A percentile compares a stretch with the other conserved stretches of the same genome.
These are phyloP conservation scores for Penicillium glabrum DNA, from an alignment of 2,329 filamentous ascomycete species.

Conservation along the genomic window DNA sequence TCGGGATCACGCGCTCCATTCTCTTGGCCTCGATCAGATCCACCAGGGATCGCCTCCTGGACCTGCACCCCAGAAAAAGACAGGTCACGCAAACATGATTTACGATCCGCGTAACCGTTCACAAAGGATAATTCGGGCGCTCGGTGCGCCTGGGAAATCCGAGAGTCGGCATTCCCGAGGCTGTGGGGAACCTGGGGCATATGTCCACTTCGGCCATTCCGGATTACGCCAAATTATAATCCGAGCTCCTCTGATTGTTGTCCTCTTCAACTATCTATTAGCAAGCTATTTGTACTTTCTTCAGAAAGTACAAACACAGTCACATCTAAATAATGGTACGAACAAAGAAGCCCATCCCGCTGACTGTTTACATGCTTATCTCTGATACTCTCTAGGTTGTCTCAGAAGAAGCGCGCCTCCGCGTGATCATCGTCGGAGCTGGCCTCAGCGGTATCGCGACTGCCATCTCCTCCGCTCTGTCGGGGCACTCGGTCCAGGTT, in stretches of 20 bases:
- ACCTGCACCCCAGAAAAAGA: neutral
- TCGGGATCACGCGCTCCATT: too few species aligned
- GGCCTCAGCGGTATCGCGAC: slow-evolving; percentile 33
- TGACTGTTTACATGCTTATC: neutral
- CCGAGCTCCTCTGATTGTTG: neutral
- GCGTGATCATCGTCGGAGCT: slow-evolving; percentile 31
- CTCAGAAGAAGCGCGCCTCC: slow-evolving; percentile 20
- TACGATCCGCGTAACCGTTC: neutral
- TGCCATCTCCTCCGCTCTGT: slow-evolving; percentile 27
- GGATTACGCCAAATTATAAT: neutral
- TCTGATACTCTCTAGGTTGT: neutral
- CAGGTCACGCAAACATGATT: neutral
- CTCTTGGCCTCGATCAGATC: neutral
- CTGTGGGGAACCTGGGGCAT: neutral
- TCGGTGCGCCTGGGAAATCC: slow-evolving; percentile 6
- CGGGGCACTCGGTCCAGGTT: slow-evolving; percentile 28
- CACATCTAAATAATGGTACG: neutral
- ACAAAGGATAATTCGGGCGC: neutral
- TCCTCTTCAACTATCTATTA: neutral
- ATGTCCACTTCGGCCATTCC: neutral
- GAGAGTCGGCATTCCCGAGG: slow-evolving; percentile 12
- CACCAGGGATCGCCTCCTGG: neutral
- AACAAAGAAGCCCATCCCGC: neutral
- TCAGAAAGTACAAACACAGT: neutral
- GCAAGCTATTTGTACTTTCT: neutral